Evolutionary conservation across 768 basidiomycete species (phyloP), one percentile per base, ranked within the genome.

Genomic region (Macrolepiota dolichaula): DNA sequence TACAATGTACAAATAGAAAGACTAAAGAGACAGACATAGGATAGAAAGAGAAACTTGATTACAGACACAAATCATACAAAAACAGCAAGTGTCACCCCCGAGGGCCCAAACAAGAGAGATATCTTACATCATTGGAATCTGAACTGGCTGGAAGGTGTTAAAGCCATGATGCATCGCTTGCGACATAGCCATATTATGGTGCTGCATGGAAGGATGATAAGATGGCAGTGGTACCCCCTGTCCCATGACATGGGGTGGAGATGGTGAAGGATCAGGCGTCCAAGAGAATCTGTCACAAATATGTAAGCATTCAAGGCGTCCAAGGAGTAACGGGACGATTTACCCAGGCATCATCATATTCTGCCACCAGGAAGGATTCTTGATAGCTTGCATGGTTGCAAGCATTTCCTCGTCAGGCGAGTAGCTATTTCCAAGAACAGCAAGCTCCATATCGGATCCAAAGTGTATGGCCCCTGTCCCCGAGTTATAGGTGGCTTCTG

Each of bases 291-390:
- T 75, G 58, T 42, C 27, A 50, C 38, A 19, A 57, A 52, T 25
- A 50, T 22, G 60, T 55, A 40, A 60, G 38, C 54, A 54, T 35
- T 17, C 15, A 51, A 49, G 57, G 27, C 22, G 61, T 47, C 38
- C 42, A 44, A n/a, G 25, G 57, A 53, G 10, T 3, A 38, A 27
- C 24, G 38, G n/a, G 7, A 37, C 40, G 22, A 25, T 73, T 50
- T 70, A 88, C 87, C 91, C 91, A 38, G 91, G 91, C 88, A 92
- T 89, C 89, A 92, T 88, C 85, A 91, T 87, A 52, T 82, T 88
- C 47, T 80, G 73, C 89, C 88, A 91, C 82, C 85, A 92, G 7
- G 75, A 79, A 2, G 85, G 85, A 53, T 86, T 89, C 63, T 88
- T 86, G 59, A 93, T 76, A 29, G 85, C 85, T 53, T 85, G 81